Base-by-base conservation (phyloP, 306 rosid genomes). In the Ceratonia siliqua region DNA sequence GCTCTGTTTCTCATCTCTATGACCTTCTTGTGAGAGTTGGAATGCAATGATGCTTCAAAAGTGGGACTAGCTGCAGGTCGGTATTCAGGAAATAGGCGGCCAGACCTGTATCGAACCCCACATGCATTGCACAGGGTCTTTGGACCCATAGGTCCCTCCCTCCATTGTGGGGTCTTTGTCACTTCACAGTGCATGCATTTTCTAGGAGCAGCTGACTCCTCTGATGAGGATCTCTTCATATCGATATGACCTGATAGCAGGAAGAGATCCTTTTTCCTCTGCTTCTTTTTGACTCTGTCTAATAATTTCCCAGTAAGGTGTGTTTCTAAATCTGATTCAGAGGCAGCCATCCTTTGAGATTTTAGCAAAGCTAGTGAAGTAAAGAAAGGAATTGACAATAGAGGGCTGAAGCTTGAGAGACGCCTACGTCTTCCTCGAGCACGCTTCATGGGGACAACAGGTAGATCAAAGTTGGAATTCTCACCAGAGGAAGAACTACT, bases 51-150 rank as follows among this genome's bases (percentile, higher is more conserved):
- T 14, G 84, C 68, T 15, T 86, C 81, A 8, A 87, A 92, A 33
- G 97, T 88, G 0, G 97, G 97, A 74, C 97, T 92, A 28, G 88
- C 90, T 4, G 93, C 93, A 0, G 97, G 97, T 13, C 97, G 87
- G 80, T 92, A 92, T 82, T 92, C 97, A 0, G 97, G 97, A 52
- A 74, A 88, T 69, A 92, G 91, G 62, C 94, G 94, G 20, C 97
- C 97, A 0, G 94, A 86, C 86, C 97, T 83, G 77, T 80, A 90
- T n/a, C 96, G 92, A 66, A 92, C 97, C 2, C 97, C 97, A 18
- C 97, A 92, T 12, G 97, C 97, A 75, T 92, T 92, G 86, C 97
- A 92, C 0, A 92, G 86, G 6, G 97, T 92, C 77, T 92, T 92
- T 1, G 97, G 97, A 9, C 97, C 97, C 70, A 82, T 78, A 6